Conservation (phyloP, 140 eudicot species). For the Flaveria floridana region DNA sequence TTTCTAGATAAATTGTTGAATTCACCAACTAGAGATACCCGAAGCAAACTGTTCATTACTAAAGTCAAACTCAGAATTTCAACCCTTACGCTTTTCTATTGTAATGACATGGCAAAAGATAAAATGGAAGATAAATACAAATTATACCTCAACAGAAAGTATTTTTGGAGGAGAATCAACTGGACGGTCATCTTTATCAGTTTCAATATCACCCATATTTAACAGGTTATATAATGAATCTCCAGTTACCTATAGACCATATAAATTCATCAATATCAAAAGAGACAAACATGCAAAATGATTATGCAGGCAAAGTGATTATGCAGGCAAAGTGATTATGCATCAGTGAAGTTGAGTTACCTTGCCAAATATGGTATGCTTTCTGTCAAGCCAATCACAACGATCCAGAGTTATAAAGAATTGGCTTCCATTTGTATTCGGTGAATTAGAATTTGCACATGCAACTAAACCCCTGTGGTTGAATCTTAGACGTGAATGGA, state of each 20-base stretch:
- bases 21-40: not conserved
- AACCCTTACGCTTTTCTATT: not conserved
- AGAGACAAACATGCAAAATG: not conserved
- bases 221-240: conserved; percentile 86
- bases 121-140: not conserved
- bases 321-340: conserved; percentile 15
- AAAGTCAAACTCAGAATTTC: not conserved
- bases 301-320: not conserved
- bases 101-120: conserved; percentile 5
- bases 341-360: conserved; percentile 38
- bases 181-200: conserved; percentile 81
- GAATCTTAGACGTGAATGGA: conserved; percentile 89
- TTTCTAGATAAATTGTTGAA: not conserved
- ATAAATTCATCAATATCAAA: conserved; percentile 23
- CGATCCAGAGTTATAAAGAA: conserved; percentile 89
- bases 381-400: conserved; percentile 95
- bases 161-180: conserved; percentile 79
- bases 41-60: not conserved
- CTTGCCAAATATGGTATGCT: conserved; percentile 93
- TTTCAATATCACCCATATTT: conserved; percentile 77
- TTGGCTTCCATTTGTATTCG: conserved; percentile 91
- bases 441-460: conserved; percentile 71
- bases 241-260: conserved; percentile 70
- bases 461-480: conserved; percentile 93
- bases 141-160: conserved; percentile 65